A percentile compares a stretch with the other conserved stretches of the same genome.
These are phyloP conservation scores for Heterobasidion parviporum DNA, from an alignment of 1,284 basidiomycete genomes.

Conservation along the genomic window DNA sequence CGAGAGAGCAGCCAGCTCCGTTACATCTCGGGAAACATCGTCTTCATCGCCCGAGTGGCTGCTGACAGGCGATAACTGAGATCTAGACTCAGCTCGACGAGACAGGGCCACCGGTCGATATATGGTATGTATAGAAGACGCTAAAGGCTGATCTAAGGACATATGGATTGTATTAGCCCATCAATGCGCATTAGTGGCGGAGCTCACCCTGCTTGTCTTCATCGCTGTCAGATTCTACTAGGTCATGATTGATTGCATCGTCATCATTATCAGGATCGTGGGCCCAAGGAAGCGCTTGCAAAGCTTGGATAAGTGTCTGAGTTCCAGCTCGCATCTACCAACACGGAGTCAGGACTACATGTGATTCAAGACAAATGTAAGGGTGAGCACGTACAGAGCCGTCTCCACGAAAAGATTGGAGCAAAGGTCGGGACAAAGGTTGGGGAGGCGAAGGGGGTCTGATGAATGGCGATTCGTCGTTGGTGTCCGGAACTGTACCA, in stretches of 20 bases:
- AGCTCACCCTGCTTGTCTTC: constrained; percentile 40
- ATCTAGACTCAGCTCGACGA: constrained; percentile 34
- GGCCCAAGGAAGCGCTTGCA: constrained; percentile 74
- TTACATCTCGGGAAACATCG: constrained; percentile 13
- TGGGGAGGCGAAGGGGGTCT: constrained; percentile 58
- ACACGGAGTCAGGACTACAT: not conserved
- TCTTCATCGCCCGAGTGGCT: constrained; percentile 17
- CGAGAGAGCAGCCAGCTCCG: constrained; percentile 22
- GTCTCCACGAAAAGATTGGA: constrained; percentile 49
- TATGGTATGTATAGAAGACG: constrained; percentile 81
- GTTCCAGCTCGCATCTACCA: constrained; percentile 68
- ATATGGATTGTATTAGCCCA: not conserved
- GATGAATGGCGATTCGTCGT: constrained; percentile 75
- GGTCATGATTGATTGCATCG: constrained; percentile 38
- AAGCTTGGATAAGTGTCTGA: constrained; percentile 76
- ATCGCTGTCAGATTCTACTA: constrained; percentile 46
- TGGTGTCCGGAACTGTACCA: constrained; percentile 6
- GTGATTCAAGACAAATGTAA: not conserved
- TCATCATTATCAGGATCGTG: constrained; percentile 62
- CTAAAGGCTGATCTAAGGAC: constrained; percentile 32
- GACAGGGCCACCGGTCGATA: constrained; percentile 72
- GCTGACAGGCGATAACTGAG: constrained; percentile 9
- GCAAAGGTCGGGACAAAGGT: constrained; percentile 30
- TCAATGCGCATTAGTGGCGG: not conserved
- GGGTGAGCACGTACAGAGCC: constrained; percentile 43